These are phyloP conservation scores for Nadsonia fulvescens DNA, from an alignment of 805 yeast species.

Conservation along the genomic window DNA sequence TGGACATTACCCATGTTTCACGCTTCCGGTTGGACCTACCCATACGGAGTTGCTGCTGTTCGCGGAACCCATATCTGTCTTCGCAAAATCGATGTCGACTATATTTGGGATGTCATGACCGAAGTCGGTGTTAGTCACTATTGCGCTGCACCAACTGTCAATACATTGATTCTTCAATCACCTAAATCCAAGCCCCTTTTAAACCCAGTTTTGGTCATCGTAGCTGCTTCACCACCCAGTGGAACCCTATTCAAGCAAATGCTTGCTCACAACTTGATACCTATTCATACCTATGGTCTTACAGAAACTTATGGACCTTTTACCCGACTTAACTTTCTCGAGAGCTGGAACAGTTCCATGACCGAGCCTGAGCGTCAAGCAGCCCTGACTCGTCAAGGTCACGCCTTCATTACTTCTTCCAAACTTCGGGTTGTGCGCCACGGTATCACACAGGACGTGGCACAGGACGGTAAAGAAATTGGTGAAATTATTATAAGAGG, in stretches of 20 bases:
- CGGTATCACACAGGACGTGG: constrained; percentile 12
- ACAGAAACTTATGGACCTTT: constrained; percentile 22
- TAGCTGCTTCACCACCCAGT: constrained; percentile 22
- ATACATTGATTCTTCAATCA: constrained; percentile 17
- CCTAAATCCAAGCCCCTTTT: constrained; percentile 14
- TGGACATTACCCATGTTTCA: constrained; percentile 24
- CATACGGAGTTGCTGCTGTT: constrained; percentile 21
- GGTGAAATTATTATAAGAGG: constrained; percentile 20
- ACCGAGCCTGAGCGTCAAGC: constrained; percentile 13
- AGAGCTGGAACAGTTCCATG: constrained; percentile 15
- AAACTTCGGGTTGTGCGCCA: constrained; percentile 14
- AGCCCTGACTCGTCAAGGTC: constrained; percentile 19
- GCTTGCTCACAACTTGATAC: constrained; percentile 16
- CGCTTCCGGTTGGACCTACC: constrained; percentile 22
- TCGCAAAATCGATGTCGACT: constrained; percentile 17
- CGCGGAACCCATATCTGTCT: constrained; percentile 20
- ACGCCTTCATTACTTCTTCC: constrained; percentile 16
- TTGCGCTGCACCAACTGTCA: constrained; percentile 23
- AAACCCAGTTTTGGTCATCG: constrained; percentile 16
- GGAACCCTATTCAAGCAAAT: constrained; percentile 18
- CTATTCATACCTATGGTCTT: constrained; percentile 20
- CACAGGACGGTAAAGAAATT: constrained; percentile 16
- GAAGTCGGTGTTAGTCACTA: constrained; percentile 16
- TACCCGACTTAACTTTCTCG: constrained; percentile 16
- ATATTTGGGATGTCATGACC: constrained; percentile 18